Evolutionary conservation across 179 eudicot genomes (phyloP).

Genomic region (Amaranthus tricolor): DNA sequence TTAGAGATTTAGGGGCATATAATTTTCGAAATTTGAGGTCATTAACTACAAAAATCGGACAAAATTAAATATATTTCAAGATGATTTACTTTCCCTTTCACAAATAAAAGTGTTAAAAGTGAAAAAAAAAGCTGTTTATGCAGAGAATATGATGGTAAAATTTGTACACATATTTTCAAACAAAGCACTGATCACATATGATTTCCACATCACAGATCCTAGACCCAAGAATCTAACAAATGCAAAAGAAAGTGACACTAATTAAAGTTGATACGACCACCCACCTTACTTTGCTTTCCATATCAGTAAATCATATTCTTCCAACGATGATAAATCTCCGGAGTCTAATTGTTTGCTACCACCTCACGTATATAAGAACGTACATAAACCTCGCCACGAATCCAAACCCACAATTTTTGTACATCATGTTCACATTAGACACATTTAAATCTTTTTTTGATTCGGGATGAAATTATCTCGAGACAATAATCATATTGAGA

Average conservation of each 20-base stretch:
- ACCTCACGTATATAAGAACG: not conserved
- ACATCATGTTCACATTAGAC: too few relatives aligned
- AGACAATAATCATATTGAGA: not conserved
- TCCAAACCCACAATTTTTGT: too few relatives aligned
- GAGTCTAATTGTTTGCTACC: not conserved
- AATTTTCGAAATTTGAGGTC: too few relatives aligned
- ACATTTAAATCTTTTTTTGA: too few relatives aligned
- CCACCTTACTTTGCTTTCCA: slow-evolving; percentile 9
- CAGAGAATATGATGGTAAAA: not conserved
- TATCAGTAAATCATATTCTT: slow-evolving; percentile 4
- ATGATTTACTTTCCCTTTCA: not conserved
- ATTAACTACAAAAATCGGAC: too few relatives aligned
- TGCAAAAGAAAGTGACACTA: slow-evolving; percentile 1
- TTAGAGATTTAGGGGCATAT: too few relatives aligned
- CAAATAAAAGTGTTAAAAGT: not conserved
- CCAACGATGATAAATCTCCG: not conserved
- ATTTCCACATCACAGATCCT: not conserved
- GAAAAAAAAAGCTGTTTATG: not conserved
- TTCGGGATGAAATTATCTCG: too few relatives aligned
- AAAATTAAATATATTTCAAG: too few relatives aligned
- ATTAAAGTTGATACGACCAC: not conserved
- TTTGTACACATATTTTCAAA: not conserved
- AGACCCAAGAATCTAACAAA: not conserved
- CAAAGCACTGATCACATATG: not conserved
- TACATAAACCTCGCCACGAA: not conserved